These are phyloP conservation scores for Beta lomatogona DNA, from an alignment of 179 eudicot genomes.

Conservation along the genomic window DNA sequence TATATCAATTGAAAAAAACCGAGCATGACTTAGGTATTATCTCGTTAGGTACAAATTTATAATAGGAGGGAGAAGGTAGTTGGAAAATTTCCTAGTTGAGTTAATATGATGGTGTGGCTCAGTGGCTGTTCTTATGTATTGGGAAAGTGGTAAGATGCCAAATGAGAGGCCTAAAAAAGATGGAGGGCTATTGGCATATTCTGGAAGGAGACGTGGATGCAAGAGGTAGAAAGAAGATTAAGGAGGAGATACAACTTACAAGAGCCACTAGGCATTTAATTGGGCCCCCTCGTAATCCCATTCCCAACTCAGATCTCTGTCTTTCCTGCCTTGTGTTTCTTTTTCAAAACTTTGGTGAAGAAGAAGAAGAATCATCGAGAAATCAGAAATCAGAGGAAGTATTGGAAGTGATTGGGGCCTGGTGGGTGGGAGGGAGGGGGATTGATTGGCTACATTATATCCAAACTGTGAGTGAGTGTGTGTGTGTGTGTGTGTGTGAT, in stretches of 20 bases:
- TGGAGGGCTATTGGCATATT: neutral
- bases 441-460: neutral
- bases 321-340: neutral
- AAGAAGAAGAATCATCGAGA: too few relatives aligned
- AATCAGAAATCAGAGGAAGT: neutral
- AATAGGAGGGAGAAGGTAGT: too few relatives aligned
- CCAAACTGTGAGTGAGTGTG: neutral
- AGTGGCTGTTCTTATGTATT: too few relatives aligned
- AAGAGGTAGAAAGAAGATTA: neutral
- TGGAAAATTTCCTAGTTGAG: too few relatives aligned
- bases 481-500: neutral
- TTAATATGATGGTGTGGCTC: too few relatives aligned
- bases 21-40: too few relatives aligned
- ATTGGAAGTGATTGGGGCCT: neutral
- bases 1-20: too few relatives aligned
- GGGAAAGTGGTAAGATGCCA: too few relatives aligned
- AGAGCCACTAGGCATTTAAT: neutral
- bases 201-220: conserved; percentile 12
- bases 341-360: neutral
- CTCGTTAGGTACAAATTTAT: too few relatives aligned
- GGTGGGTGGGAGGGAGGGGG: too few relatives aligned
- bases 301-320: neutral
- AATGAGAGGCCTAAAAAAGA: neutral
- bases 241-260: neutral
- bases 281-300: conserved; percentile 9